These are phyloP conservation scores for Bjerkandera adusta DNA, from an alignment of 1,284 basidiomycete species.

Conservation along the genomic window DNA sequence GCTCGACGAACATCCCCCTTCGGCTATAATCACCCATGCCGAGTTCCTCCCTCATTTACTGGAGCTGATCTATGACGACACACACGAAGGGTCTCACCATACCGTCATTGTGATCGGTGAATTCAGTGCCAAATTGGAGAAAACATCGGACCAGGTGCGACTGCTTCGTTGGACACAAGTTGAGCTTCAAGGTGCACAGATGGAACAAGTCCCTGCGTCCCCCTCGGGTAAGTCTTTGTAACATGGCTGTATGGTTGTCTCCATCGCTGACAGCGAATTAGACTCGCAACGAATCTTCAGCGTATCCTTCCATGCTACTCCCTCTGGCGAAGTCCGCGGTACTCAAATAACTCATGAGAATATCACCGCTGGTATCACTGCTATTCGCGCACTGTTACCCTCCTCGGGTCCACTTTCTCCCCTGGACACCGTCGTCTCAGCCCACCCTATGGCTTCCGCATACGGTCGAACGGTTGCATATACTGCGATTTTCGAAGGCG, in stretches of 20 bases:
- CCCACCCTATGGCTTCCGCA: slow-evolving; percentile 63
- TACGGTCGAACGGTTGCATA: slow-evolving; percentile 75
- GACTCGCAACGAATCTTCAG: slow-evolving; percentile 64
- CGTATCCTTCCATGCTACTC: slow-evolving; percentile 58
- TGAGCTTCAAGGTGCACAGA: slow-evolving; percentile 56
- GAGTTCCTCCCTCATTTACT: slow-evolving; percentile 61
- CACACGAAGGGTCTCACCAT: slow-evolving; percentile 45
- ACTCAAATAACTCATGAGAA: slow-evolving; percentile 75
- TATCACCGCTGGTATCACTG: slow-evolving; percentile 76
- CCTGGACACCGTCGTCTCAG: slow-evolving; percentile 73
- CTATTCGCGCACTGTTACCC: slow-evolving; percentile 64
- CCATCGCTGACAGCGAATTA: slow-evolving; percentile 24
- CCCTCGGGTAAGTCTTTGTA: slow-evolving; percentile 44
- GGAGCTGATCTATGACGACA: slow-evolving; percentile 66
- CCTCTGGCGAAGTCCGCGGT: slow-evolving; percentile 52
- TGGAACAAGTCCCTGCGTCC: slow-evolving; percentile 43
- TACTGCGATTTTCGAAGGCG: slow-evolving; percentile 70
- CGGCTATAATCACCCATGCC: slow-evolving; percentile 66
- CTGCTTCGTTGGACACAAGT: slow-evolving; percentile 62
- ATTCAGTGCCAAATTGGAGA: slow-evolving; percentile 38
- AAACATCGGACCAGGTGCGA: slow-evolving; percentile 47
- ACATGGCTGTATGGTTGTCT: not conserved
- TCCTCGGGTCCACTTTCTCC: slow-evolving; percentile 57
- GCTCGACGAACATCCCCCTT: slow-evolving; percentile 61
- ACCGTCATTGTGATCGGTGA: slow-evolving; percentile 70